A percentile compares a stretch with the other conserved stretches of the same genome.
Conservation (phyloP, 163 green algal species). For the Chlamydomonas reinhardtii region DNA sequence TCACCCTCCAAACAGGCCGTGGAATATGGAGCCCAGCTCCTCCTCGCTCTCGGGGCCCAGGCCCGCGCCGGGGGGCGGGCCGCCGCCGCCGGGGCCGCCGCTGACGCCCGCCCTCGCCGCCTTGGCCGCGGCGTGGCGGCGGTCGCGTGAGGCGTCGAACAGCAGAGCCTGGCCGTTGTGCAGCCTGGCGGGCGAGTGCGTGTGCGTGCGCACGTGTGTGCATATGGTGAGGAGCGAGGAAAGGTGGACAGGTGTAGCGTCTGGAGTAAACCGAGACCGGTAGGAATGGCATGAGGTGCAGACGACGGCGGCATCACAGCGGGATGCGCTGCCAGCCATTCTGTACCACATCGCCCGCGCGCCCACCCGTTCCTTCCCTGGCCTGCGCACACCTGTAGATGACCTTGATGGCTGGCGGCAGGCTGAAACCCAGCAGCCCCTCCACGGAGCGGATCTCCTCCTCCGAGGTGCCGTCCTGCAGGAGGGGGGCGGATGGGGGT, state of each 20-base stretch:
- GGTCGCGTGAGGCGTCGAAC: constrained; percentile 17
- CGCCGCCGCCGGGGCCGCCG: neutral
- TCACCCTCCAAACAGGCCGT: constrained; percentile 52
- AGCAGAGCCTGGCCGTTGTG: constrained; percentile 47
- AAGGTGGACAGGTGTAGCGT: neutral
- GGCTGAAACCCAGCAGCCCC: constrained; percentile 7
- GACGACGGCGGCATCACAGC: too few species aligned
- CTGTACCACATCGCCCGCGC: too few species aligned
- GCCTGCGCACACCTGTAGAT: constrained; percentile 44
- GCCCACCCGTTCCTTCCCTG: too few species aligned
- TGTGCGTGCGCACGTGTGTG: too few species aligned
- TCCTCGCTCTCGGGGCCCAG: neutral
- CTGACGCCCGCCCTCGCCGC: neutral
- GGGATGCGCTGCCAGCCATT: too few species aligned
- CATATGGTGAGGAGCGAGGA: neutral
- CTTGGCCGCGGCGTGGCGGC: neutral
- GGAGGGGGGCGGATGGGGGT: neutral
- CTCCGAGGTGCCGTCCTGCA: constrained; percentile 23
- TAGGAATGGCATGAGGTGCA: too few species aligned
- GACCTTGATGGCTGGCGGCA: constrained; percentile 49
- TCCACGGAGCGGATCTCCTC: constrained; percentile 13
- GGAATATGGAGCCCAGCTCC: constrained; percentile 39
- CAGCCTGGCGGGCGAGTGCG: constrained; percentile 17
- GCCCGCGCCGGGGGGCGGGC: neutral
- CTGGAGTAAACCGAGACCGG: too few species aligned